Evolutionary conservation across 1,139 yeast species (phyloP).

Genomic region (Zygosaccharomyces pseudobailii): DNA sequence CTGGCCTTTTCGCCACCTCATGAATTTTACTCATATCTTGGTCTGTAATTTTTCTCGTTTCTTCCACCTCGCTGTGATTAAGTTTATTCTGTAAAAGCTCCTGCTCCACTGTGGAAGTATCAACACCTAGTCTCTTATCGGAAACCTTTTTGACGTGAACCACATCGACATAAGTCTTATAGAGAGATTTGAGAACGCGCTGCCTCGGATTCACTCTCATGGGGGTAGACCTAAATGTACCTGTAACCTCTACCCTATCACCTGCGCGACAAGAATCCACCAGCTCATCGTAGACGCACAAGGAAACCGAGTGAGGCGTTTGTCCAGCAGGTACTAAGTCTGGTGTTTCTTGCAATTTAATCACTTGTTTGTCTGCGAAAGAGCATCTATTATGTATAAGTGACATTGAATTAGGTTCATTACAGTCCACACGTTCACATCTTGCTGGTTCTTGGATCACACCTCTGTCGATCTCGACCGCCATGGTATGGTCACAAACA

Average conservation of each 20-base stretch:
- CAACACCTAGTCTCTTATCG: constrained; percentile 74
- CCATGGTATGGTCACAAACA: constrained; percentile 89
- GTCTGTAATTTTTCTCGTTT: constrained; percentile 59
- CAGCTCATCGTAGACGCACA: constrained; percentile 92
- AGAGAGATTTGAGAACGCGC: constrained; percentile 75
- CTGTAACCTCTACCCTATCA: constrained; percentile 92
- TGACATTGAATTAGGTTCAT: constrained; percentile 84
- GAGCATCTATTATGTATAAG: constrained; percentile 86
- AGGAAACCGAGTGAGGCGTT: constrained; percentile 92
- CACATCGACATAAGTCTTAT: constrained; percentile 90
- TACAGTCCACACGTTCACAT: constrained; percentile 87
- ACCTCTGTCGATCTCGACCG: constrained; percentile 92
- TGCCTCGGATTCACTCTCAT: constrained; percentile 83
- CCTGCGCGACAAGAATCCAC: constrained; percentile 96
- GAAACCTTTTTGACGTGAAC: constrained; percentile 89
- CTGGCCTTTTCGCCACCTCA: constrained; percentile 61
- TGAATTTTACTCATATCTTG: constrained; percentile 65
- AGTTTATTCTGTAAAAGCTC: constrained; percentile 43
- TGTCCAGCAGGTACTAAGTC: constrained; percentile 99
- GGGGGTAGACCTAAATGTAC: constrained; percentile 89
- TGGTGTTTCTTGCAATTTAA: constrained; percentile 94
- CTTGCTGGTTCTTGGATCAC: constrained; percentile 87
- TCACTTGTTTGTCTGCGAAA: constrained; percentile 92
- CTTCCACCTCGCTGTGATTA: constrained; percentile 55
- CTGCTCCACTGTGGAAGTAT: constrained; percentile 61